Conservation (phyloP, 1,284 basidiomycete species). For the Puccinia horiana region DNA sequence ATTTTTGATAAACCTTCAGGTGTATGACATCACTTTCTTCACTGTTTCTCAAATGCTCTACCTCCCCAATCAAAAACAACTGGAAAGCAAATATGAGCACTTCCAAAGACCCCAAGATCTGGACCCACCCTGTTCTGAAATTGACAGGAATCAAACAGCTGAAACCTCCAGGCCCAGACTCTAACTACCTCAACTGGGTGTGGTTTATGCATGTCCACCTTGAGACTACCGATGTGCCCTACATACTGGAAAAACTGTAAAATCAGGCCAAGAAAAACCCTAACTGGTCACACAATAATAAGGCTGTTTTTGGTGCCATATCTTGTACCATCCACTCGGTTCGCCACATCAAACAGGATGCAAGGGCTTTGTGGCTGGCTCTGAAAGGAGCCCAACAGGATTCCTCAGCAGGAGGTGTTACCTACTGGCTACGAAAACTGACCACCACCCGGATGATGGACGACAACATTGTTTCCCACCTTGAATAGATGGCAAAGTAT, state of each 20-base stretch:
- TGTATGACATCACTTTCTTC: not conserved
- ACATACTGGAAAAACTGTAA: not conserved
- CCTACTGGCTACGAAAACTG: not conserved
- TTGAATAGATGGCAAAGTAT: not conserved
- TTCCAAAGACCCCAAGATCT: not conserved
- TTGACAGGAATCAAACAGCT: not conserved
- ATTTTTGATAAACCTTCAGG: not conserved
- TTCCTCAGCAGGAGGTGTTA: not conserved
- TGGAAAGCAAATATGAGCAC: too few species aligned
- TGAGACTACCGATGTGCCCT: not conserved
- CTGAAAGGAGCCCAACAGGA: conserved; percentile 30
- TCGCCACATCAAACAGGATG: not conserved
- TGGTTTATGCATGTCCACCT: not conserved
- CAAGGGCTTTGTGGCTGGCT: not conserved
- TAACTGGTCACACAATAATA: not conserved
- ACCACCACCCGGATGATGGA: not conserved
- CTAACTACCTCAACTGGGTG: conserved; percentile 6
- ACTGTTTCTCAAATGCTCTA: not conserved
- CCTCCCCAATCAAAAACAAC: not conserved
- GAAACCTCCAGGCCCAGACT: not conserved
- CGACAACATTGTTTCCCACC: too few species aligned
- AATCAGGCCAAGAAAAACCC: not conserved
- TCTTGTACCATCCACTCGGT: not conserved
- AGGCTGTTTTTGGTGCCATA: not conserved
- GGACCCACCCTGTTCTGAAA: too few species aligned